Percentiles rank a stretch among this genome's conserved stretches.
Conservation (phyloP, 768 basidiomycete species). For the Pulveroboletus sp. region DNA sequence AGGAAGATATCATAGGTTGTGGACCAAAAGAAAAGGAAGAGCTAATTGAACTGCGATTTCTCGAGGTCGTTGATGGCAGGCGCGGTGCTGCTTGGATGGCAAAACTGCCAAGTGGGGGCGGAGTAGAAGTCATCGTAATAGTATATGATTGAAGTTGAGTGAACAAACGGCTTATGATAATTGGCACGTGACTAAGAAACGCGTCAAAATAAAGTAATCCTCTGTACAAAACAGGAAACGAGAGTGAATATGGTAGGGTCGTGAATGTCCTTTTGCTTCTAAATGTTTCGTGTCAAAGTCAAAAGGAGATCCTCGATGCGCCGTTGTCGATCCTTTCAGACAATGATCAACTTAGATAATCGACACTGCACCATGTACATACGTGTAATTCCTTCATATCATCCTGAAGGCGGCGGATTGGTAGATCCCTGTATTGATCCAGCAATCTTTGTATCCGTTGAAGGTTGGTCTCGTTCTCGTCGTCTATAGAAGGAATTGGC, state of each 20-base stretch:
- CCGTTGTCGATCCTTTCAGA: slow-evolving; percentile 62
- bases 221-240: not conserved
- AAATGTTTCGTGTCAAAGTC: slow-evolving; percentile 65
- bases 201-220: not conserved
- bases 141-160: no score
- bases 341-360: slow-evolving; percentile 1
- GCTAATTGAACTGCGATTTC: slow-evolving; percentile 67
- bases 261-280: slow-evolving; percentile 28
- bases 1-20: slow-evolving; percentile 69
- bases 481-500: slow-evolving; percentile 24
- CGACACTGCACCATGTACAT: slow-evolving; percentile 11
- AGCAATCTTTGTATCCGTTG: slow-evolving; percentile 59
- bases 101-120: slow-evolving; percentile 46
- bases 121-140: slow-evolving; percentile 43
- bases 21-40: slow-evolving; percentile 85
- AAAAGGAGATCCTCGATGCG: slow-evolving; percentile 73
- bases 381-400: slow-evolving; percentile 86
- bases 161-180: no score
- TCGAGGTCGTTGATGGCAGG: slow-evolving; percentile 51
- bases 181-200: not conserved
- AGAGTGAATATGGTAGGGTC: not conserved
- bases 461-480: slow-evolving; percentile 40
- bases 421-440: slow-evolving; percentile 61
- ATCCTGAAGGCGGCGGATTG: slow-evolving; percentile 64
- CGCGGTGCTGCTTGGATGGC: slow-evolving; percentile 47